Conservation (phyloP, 2,329 filamentous ascomycete species). For the Uncinocarpus reesii region DNA sequence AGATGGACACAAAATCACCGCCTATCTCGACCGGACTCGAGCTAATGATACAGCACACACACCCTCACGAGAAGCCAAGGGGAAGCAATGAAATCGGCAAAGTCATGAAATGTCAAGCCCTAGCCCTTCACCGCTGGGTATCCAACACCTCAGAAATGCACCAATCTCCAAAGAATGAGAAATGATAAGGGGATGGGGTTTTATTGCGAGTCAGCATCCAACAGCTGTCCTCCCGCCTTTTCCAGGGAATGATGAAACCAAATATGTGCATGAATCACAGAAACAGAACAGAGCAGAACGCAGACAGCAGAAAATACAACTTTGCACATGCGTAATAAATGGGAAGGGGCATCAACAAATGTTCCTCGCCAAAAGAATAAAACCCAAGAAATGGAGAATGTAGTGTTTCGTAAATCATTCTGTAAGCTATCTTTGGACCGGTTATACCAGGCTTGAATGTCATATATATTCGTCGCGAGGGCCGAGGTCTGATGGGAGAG, state of each 20-base stretch:
- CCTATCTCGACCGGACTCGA: background rate
- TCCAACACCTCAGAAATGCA: slow-evolving; percentile 37
- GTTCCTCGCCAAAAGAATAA: background rate
- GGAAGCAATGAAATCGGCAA: background rate
- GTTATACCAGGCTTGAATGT: background rate
- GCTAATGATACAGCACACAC: slow-evolving; percentile 5
- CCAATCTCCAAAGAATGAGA: slow-evolving; percentile 11
- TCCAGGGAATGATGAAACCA: background rate
- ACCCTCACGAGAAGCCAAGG: background rate
- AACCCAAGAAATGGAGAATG: background rate
- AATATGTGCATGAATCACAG: slow-evolving; percentile 7
- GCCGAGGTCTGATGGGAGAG: slow-evolving; percentile 11
- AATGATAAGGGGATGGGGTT: slow-evolving; percentile 1
- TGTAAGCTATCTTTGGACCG: background rate
- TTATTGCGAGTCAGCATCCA: background rate
- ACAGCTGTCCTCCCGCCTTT: background rate
- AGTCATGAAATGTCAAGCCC: slow-evolving; percentile 11
- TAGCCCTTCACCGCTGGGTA: slow-evolving; percentile 26
- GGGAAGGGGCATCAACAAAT: background rate
- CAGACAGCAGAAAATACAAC: background rate
- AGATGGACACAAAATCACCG: background rate
- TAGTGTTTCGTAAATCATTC: background rate
- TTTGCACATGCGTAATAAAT: slow-evolving; percentile 1
- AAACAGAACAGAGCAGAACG: background rate
- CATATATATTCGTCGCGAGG: slow-evolving; percentile 18